Conservation (phyloP, 192 early-diverging fungal genomes). For the Entomortierella parvispora region DNA sequence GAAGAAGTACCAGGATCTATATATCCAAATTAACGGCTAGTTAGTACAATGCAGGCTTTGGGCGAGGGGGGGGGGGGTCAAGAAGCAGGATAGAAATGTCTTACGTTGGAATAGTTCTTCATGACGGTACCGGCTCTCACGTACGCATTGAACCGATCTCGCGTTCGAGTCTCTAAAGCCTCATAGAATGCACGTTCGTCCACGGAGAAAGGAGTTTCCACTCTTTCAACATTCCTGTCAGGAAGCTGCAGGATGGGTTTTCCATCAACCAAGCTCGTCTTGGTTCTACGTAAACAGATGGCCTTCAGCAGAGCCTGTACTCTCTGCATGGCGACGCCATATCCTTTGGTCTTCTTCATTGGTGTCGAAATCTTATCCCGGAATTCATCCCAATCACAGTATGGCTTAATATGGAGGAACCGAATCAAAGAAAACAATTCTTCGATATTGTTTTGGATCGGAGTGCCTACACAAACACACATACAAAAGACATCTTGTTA, state of each 20-base stretch:
- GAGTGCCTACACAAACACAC: conserved; percentile 16
- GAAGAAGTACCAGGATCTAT: conserved; percentile 58
- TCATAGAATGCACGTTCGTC: conserved; percentile 72
- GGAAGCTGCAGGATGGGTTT: conserved; percentile 74
- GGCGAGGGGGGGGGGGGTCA: no score
- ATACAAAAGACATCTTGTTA: no score
- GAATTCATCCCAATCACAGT: conserved; percentile 61
- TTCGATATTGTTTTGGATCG: conserved; percentile 75
- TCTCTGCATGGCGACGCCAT: conserved; percentile 56
- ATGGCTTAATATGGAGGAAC: conserved; percentile 71
- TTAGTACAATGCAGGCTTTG: no score
- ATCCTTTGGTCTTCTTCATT: conserved; percentile 42
- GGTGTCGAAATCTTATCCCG: conserved; percentile 59
- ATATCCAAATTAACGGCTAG: not conserved
- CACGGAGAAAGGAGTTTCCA: conserved; percentile 54
- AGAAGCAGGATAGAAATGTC: conserved; percentile 1
- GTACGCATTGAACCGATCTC: conserved; percentile 58
- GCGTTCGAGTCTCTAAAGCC: conserved; percentile 41
- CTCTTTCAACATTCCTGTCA: conserved; percentile 54
- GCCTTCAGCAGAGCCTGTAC: conserved; percentile 68
- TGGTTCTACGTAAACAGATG: conserved; percentile 76
- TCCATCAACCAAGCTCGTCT: conserved; percentile 69
- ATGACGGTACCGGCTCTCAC: conserved; percentile 60
- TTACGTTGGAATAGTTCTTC: conserved; percentile 64
- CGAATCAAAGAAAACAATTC: conserved; percentile 78